Base-by-base conservation (phyloP, 306 rosid genomes). In the Cucurbita moschata region DNA sequence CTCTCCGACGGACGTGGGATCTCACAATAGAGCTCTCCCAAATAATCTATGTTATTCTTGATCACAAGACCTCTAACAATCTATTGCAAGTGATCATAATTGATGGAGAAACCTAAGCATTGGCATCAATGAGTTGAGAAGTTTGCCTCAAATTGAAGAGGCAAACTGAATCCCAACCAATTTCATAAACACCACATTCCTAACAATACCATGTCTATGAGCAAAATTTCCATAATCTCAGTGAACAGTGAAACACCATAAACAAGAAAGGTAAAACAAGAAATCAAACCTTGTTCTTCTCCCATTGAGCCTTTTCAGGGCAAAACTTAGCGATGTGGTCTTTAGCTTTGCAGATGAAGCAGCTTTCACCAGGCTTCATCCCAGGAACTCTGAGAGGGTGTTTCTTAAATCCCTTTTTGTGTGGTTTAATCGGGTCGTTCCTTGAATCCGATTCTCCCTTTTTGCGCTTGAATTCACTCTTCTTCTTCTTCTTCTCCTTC, bases 331-430 rank as follows among this genome's bases (percentile, higher is more conserved):
- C 96, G 44, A 94, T 87, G 72, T 94, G 98, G 19, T 90, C 90
- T 19, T 59, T 71, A 42, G 83, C 84, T 74, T 81, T 87, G 72
- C 97, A 90, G 71, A 94, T 90, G 86, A 83, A 94, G 75, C 98
- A 90, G 76, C 84, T 87, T 1, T 94, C 98, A 16, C 97, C 98
- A 30, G 98, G 97, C 83, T 83, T 94, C 98, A 86, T 86, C 5
- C 98, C 98, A n/a, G 96, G 96, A 9, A 93, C 92, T 80, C 97
- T 82, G 12, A 90, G 90, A 10, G 92, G 97, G 80, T 82, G 91
- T 71, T 81, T 87, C 5, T 63, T 71, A 49, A 54, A 83, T 15
- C 60, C 78, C 68, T 49, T 83, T 70, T 81, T 86, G 49, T 19
- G 39, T 14, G 85, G 61, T 40, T 74, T 74, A 26, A 44, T 76